These are phyloP conservation scores for Calonectria hawksworthii DNA, from an alignment of 2,329 filamentous ascomycete genomes.

Conservation along the genomic window DNA sequence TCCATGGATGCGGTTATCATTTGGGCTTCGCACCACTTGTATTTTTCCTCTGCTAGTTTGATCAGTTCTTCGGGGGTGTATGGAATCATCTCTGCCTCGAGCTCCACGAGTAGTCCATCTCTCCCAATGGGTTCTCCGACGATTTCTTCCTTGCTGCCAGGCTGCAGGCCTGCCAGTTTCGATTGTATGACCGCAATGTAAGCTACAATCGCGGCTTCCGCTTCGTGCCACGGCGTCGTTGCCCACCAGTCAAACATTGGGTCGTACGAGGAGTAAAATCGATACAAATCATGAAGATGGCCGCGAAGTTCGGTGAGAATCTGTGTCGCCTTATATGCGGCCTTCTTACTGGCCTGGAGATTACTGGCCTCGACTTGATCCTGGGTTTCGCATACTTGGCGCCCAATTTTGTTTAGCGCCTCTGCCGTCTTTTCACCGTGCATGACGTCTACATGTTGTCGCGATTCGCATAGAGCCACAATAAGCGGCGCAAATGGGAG, in stretches of 20 bases:
- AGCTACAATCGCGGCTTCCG: slow-evolving; percentile 53
- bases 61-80: slow-evolving; percentile 71
- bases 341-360: slow-evolving; percentile 54
- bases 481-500: slow-evolving; percentile 61
- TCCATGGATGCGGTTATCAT: slow-evolving; percentile 65
- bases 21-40: slow-evolving; percentile 68
- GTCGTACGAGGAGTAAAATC: slow-evolving; percentile 69
- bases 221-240: slow-evolving; percentile 56
- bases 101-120: slow-evolving; percentile 63
- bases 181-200: slow-evolving; percentile 55
- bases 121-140: slow-evolving; percentile 70
- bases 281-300: slow-evolving; percentile 61
- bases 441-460: slow-evolving; percentile 60
- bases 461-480: slow-evolving; percentile 60
- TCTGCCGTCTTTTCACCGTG: slow-evolving; percentile 59
- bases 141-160: slow-evolving; percentile 62
- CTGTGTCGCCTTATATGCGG: slow-evolving; percentile 62
- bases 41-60: slow-evolving; percentile 63
- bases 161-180: slow-evolving; percentile 60
- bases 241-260: slow-evolving; percentile 72
- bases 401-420: slow-evolving; percentile 53
- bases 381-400: slow-evolving; percentile 50
- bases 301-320: slow-evolving; percentile 55
- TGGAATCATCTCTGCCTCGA: slow-evolving; percentile 70
- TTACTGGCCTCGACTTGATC: slow-evolving; percentile 52